Conservation (phyloP, 805 yeast genomes). For the Metschnikowia proteae region DNA sequence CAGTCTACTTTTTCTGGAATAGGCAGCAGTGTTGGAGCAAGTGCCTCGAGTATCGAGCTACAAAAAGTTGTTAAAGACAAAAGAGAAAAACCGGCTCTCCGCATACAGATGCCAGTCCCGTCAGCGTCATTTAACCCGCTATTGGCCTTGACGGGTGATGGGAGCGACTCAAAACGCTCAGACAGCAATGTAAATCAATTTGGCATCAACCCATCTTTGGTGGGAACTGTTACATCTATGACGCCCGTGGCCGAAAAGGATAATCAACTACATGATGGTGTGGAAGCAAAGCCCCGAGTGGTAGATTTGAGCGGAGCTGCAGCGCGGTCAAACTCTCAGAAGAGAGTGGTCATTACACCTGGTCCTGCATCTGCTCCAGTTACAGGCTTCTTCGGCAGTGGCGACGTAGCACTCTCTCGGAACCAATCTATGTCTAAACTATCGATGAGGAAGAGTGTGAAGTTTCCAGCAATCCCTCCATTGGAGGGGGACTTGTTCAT, state of each 20-base stretch:
- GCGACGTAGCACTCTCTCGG: not conserved
- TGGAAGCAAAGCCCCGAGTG: slow-evolving; percentile 1
- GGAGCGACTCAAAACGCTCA: slow-evolving; percentile 17
- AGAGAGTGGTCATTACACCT: not conserved
- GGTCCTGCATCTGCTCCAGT: slow-evolving; percentile 16
- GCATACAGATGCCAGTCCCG: slow-evolving; percentile 76
- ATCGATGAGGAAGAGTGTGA: slow-evolving; percentile 6
- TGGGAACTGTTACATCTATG: slow-evolving; percentile 59
- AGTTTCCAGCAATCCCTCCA: slow-evolving; percentile 36
- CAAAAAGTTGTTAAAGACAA: slow-evolving; percentile 17
- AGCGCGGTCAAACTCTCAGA: slow-evolving; percentile 1
- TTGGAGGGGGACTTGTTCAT: slow-evolving; percentile 36
- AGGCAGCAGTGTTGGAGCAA: not conserved
- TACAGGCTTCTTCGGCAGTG: slow-evolving; percentile 4
- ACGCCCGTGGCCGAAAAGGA: slow-evolving; percentile 72
- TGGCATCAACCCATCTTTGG: slow-evolving; percentile 55
- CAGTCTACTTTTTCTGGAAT: slow-evolving; percentile 10
- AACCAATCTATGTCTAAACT: slow-evolving; percentile 1
- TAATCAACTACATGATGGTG: slow-evolving; percentile 13
- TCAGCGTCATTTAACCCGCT: slow-evolving; percentile 34
- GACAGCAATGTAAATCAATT: slow-evolving; percentile 58
- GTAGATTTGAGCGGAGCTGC: slow-evolving; percentile 5
- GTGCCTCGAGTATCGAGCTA: not conserved
- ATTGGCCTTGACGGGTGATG: slow-evolving; percentile 36
- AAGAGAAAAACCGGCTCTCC: slow-evolving; percentile 52